A percentile compares a stretch with the other conserved stretches of the same genome.
These are phyloP conservation scores for Vanrija humicola DNA, from an alignment of 1,284 basidiomycete genomes.

Conservation along the genomic window DNA sequence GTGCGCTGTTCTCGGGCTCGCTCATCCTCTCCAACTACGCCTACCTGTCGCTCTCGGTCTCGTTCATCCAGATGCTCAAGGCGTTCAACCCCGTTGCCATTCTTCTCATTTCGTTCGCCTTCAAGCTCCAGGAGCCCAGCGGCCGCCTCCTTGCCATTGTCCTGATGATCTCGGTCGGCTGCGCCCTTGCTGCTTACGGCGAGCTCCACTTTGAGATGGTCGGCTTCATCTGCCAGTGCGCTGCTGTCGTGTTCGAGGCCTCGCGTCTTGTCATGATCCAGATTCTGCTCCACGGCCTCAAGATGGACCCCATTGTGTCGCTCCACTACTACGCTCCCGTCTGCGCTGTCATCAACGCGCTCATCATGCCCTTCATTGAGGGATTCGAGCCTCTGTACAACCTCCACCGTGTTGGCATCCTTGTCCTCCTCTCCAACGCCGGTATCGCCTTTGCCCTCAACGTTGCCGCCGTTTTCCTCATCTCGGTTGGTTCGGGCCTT, in stretches of 20 bases:
- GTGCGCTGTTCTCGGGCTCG: conserved; percentile 83
- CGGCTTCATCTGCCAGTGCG: conserved; percentile 80
- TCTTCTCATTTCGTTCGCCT: conserved; percentile 86
- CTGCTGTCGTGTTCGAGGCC: conserved; percentile 61
- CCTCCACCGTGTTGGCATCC: conserved; percentile 66
- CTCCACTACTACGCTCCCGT: conserved; percentile 96
- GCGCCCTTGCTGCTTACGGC: conserved; percentile 60
- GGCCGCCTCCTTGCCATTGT: conserved; percentile 76
- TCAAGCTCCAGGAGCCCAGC: conserved; percentile 83
- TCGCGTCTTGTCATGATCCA: conserved; percentile 91
- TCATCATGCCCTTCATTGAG: conserved; percentile 81
- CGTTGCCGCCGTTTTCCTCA: conserved; percentile 89
- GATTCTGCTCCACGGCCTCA: conserved; percentile 87
- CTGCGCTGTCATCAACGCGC: conserved; percentile 83
- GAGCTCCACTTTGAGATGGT: conserved; percentile 50
- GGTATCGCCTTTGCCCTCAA: conserved; percentile 81
- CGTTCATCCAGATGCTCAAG: conserved; percentile 98
- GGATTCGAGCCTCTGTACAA: conserved; percentile 82
- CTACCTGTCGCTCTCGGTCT: conserved; percentile 84
- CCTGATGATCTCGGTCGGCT: conserved; percentile 72
- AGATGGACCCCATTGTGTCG: conserved; percentile 95
- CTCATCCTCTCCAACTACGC: conserved; percentile 92
- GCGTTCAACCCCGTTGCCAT: conserved; percentile 97
- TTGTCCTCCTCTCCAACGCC: conserved; percentile 78
- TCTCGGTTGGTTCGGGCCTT: conserved; percentile 80